Evolutionary conservation across 1,139 yeast species (phyloP).

Genomic region (Meyerozyma elateridarum): DNA sequence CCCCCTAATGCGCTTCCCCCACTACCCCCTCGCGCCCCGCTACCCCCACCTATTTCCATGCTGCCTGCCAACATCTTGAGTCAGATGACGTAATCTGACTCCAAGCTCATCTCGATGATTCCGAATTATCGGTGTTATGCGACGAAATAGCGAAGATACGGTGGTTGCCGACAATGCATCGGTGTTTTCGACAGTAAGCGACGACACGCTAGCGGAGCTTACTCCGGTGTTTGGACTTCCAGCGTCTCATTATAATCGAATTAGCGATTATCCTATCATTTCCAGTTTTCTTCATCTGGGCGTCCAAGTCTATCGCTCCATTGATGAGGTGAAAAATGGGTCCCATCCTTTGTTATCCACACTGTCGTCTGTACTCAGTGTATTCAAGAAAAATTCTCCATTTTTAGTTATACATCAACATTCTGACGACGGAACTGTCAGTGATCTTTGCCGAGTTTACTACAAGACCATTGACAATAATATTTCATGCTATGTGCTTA

Average conservation of each 20-base stretch:
- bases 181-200: slow-evolving; percentile 20
- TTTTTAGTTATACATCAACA: slow-evolving; percentile 24
- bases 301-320: slow-evolving; percentile 20
- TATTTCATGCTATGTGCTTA: slow-evolving; percentile 31
- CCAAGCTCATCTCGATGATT: no score
- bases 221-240: slow-evolving; percentile 21
- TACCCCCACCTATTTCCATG: no score
- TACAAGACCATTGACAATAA: slow-evolving; percentile 29
- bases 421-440: slow-evolving; percentile 11
- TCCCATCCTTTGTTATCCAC: slow-evolving; percentile 23
- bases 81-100: no score
- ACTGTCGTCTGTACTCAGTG: slow-evolving; percentile 24
- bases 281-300: slow-evolving; percentile 28
- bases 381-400: slow-evolving; percentile 32
- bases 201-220: slow-evolving; percentile 25
- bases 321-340: slow-evolving; percentile 15
- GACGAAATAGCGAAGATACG: slow-evolving; percentile 1
- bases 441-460: slow-evolving; percentile 28
- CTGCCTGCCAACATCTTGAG: no score
- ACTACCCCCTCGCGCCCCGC: no score
- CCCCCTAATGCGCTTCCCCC: no score
- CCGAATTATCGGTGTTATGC: neutral
- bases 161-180: slow-evolving; percentile 11
- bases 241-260: slow-evolving; percentile 15
- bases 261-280: slow-evolving; percentile 26